Base-by-base conservation (phyloP, 2,329 filamentous ascomycete genomes). In the Claviceps fusiformis region DNA sequence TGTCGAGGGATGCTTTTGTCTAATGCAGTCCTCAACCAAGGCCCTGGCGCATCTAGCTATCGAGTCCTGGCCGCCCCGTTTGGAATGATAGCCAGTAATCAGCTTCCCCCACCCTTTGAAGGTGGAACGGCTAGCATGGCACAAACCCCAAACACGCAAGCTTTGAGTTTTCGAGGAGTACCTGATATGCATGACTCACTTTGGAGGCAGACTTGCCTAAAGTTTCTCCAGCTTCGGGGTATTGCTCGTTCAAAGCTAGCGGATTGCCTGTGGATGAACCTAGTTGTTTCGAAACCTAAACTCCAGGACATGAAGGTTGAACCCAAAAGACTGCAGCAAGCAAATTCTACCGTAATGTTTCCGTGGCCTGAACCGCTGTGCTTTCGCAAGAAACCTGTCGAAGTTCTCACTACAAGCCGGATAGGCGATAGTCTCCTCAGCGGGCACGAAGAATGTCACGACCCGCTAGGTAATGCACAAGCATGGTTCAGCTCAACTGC, bases 361-460 rank as follows among this genome's bases (percentile, higher is more conserved):
- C 72, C 75, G 11, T 82, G 79, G 79, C 80, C 79, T 45, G 71
- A 75, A 2, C 68, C 68, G 19, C 71, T 81, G 1, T 80, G 78
- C 59, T 79, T 79, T 55, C 74, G 75, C 53, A 77, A 75, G 58
- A 71, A 70, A 52, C 65, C 70, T 19, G 65, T 74, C n/a, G 69
- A 70, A 11, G 63, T 73, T 29, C 65, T 65, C n/a, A 67, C 71
- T 7, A 71, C 64, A 41, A 68, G 68, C 39, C 65, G 71, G 7
- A 57, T 72, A 10, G 71, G 73, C 43, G 72, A 76, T 29, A 66
- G 64, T 5, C 57, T 72, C 24, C 56, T 69, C 3, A 67, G 68
- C 17, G 67, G 69, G 3, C 63, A 68, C 48, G 69, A 73, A 17
- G 73, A 72, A 54, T 70, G 67, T 5, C 73, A 76, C 53, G 78